Evolutionary conservation across 495 filamentous ascomycete species (phyloP), one percentile per base, ranked within the genome.

Genomic region (Cercophora samala): DNA sequence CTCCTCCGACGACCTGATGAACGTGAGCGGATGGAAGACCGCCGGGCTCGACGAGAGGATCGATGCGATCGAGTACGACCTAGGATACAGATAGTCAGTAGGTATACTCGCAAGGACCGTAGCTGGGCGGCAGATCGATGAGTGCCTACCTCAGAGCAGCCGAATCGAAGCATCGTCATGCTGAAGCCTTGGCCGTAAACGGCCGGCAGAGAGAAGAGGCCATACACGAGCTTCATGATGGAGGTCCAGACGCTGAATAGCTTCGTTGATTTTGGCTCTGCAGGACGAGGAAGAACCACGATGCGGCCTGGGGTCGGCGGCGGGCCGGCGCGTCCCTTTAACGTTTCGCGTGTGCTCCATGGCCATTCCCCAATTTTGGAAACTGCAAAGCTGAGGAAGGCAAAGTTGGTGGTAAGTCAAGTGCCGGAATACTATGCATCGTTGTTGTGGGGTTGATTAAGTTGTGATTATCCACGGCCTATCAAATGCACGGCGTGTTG

Each of bases 1-100:
- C 71, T 22, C 80, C 80, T 19, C 81, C 80, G 11, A 82, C 80
- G 24, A 84, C 78, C 60, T 84, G 82, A 59, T 84, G 81, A 17
- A 79, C 76, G 65, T 81, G 79, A 0, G 76, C 62, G 0, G 76
- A 79, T 4, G 79, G 79, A 64, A 79, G 67, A 59, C 61, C 46
- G 4, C 79, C 77, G 2, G 79, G 79, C 62, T 81, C 77, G 54
- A 81, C 77, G 13, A 81, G 74, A 23, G 79, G 79, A 66, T 81
- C 79, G 56, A 79, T 73, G 0, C 79, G 70, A 70, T 81, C 79
- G 24, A 81, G 76, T 54, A 77, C 74, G 0, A 78, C 72, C 26
- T 29, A 8, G 3, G 26, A 29, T 29, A 29, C 4, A 29, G 26
- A 29, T 29, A 1, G 26, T 29, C 26, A 29, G 26, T n/a, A n/a